Evolutionary conservation across 73 alveolate species (phyloP).

Genomic region (Tetrahymena borealis): DNA sequence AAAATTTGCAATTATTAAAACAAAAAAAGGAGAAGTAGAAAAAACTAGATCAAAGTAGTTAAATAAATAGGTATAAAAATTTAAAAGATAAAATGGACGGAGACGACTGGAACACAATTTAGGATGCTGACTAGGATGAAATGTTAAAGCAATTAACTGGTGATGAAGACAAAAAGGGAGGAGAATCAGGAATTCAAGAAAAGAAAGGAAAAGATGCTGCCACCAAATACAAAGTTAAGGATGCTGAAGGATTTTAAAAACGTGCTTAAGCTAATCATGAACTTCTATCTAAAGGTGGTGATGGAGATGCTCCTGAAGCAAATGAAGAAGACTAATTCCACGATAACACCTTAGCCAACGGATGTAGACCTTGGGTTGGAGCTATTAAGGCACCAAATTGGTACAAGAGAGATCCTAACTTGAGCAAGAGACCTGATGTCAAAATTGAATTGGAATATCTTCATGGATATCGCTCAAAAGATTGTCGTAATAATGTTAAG

Average conservation of each 20-base stretch:
- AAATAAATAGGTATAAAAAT: too few relatives aligned
- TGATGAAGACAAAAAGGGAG: constrained; percentile 33
- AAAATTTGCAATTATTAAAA: background rate
- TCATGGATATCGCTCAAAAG: constrained; percentile 91
- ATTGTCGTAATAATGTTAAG: constrained; percentile 75
- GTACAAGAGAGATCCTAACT: constrained; percentile 57
- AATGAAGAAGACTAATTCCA: background rate
- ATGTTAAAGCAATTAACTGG: background rate
- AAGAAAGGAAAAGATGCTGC: constrained; percentile 32
- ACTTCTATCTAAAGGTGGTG: background rate
- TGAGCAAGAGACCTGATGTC: constrained; percentile 68
- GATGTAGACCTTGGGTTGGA: constrained; percentile 75
- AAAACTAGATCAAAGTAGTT: background rate
- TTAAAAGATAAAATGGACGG: too few relatives aligned
- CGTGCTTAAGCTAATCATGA: constrained; percentile 32
- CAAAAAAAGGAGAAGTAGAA: constrained; percentile 10
- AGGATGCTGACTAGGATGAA: background rate
- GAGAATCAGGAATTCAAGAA: constrained; percentile 38
- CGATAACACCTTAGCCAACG: background rate
- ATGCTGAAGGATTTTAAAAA: constrained; percentile 39
- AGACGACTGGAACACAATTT: constrained; percentile 16
- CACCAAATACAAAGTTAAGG: constrained; percentile 28
- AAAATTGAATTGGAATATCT: constrained; percentile 72
- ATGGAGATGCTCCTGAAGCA: constrained; percentile 6
- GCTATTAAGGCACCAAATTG: constrained; percentile 59